Conservation (phyloP, 2,329 filamentous ascomycete genomes). For the Fonsecaea monophora region DNA sequence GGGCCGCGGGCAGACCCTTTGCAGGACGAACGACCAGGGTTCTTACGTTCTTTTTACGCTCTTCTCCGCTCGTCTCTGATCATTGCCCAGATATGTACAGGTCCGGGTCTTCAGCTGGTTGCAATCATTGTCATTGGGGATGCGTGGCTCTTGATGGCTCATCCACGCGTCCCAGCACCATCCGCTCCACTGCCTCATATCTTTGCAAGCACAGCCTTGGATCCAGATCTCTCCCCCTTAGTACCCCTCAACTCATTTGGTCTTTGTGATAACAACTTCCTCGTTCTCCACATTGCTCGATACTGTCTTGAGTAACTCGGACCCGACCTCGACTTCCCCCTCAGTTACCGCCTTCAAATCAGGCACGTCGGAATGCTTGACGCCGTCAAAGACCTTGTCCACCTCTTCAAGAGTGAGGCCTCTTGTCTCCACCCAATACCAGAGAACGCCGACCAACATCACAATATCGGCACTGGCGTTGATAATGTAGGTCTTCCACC, state of each 20-base stretch:
- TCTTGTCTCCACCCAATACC: slow-evolving; percentile 40
- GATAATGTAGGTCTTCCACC: slow-evolving; percentile 58
- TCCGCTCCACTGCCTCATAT: background rate
- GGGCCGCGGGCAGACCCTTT: background rate
- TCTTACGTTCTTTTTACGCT: background rate
- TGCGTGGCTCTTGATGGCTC: background rate
- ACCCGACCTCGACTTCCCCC: slow-evolving; percentile 25
- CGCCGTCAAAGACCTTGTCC: slow-evolving; percentile 39
- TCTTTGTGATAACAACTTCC: slow-evolving; percentile 5
- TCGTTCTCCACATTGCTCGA: slow-evolving; percentile 2
- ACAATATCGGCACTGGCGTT: slow-evolving; percentile 55
- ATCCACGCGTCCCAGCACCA: background rate
- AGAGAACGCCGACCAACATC: slow-evolving; percentile 42
- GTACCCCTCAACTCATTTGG: background rate
- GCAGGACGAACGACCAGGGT: background rate
- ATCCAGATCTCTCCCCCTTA: too few relatives aligned
- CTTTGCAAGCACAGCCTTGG: background rate
- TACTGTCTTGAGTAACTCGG: slow-evolving; percentile 20
- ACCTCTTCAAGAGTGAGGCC: slow-evolving; percentile 41
- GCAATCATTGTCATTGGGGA: background rate
- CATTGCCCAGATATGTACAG: background rate
- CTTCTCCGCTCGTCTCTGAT: background rate
- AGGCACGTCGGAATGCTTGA: slow-evolving; percentile 32
- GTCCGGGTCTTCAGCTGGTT: background rate
- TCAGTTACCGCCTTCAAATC: slow-evolving; percentile 17